Evolutionary conservation across 2,329 filamentous ascomycete genomes (phyloP).

Genomic region (Ophiostoma tasmaniense): DNA sequence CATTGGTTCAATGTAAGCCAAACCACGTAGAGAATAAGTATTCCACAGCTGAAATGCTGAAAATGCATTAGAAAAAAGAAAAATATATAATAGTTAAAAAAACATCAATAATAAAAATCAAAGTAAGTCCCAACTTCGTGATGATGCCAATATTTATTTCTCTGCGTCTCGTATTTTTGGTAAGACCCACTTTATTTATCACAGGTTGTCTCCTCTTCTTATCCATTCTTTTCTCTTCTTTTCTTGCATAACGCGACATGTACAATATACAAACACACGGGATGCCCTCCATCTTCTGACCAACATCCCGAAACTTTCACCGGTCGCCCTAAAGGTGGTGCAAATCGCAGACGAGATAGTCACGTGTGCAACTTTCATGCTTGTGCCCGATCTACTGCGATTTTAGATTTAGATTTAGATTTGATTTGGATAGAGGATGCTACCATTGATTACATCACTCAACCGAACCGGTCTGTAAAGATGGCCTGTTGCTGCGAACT

Average conservation of each 20-base stretch:
- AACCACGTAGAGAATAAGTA: no score
- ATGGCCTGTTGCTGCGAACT: background rate
- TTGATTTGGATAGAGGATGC: background rate
- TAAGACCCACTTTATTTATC: background rate
- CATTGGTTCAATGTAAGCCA: no score
- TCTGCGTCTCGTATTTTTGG: background rate
- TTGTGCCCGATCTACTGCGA: background rate
- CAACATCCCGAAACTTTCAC: background rate
- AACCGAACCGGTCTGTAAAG: background rate
- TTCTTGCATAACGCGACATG: no score
- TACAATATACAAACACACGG: background rate
- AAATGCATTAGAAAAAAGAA: no score
- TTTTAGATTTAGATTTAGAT: background rate
- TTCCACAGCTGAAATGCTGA: no score
- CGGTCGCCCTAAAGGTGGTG: background rate
- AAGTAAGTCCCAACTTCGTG: background rate
- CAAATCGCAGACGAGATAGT: background rate
- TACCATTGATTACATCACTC: background rate
- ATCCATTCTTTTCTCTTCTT: background rate
- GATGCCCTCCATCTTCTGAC: background rate
- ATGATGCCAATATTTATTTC: background rate
- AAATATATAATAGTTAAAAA: background rate
- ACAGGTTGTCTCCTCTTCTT: background rate
- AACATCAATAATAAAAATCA: background rate
- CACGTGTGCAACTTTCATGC: slow-evolving; percentile 5